A percentile compares a stretch with the other conserved stretches of the same genome.
Evolutionary conservation across 2,329 filamentous ascomycete species (phyloP).

Genomic region (Tolypocladium paradoxum): DNA sequence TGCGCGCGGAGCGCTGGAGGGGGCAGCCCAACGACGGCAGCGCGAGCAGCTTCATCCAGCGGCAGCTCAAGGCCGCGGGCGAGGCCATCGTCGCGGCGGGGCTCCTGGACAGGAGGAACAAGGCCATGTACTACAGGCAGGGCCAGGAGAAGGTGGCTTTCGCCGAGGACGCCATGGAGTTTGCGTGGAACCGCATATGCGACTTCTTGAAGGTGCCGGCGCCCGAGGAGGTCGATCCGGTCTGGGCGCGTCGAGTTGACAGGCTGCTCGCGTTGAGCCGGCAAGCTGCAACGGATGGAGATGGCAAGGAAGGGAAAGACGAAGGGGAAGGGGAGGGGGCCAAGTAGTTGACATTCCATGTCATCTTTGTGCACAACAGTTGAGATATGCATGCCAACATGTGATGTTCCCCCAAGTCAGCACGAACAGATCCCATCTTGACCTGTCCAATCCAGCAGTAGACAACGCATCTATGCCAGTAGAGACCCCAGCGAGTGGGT

Average conservation of each 20-base stretch:
- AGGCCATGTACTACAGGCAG: not conserved
- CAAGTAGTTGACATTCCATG: not conserved
- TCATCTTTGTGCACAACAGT: not conserved
- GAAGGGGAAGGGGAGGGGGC: not conserved
- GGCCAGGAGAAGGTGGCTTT: not conserved
- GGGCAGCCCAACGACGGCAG: not conserved
- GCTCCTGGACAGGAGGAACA: not conserved
- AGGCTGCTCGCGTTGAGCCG: not conserved
- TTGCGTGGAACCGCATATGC: not conserved
- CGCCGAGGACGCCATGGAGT: not conserved
- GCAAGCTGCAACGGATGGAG: not conserved
- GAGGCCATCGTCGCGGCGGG: not conserved
- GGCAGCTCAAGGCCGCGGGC: not conserved
- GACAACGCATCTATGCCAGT: too few relatives aligned
- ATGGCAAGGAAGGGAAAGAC: not conserved
- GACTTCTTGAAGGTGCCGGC: not conserved
- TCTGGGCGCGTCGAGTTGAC: not conserved
- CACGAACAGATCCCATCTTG: not conserved
- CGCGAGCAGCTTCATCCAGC: not conserved
- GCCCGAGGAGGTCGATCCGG: not conserved
- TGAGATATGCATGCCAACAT: not conserved
- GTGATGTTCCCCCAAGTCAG: not conserved
- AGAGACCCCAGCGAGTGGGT: too few relatives aligned
- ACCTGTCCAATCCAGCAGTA: not conserved
- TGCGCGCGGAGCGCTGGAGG: not conserved